These are phyloP conservation scores for Ailanthus altissimus DNA, from an alignment of 345 rosid species.

Conservation along the genomic window DNA sequence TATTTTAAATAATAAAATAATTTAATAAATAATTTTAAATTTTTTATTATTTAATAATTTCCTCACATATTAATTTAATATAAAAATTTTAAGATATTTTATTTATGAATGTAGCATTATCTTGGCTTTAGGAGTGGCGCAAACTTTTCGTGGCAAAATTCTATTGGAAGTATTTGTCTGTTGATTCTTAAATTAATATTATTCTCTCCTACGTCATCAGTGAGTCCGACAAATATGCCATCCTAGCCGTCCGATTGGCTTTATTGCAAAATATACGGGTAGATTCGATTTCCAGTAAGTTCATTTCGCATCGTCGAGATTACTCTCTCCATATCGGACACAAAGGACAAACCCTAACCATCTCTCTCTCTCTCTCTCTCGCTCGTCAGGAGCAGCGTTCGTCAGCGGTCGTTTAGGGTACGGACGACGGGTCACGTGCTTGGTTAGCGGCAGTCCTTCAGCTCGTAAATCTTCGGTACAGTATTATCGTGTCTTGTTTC, in stretches of 20 bases:
- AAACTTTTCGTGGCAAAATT: background rate
- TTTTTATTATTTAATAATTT: too few relatives aligned
- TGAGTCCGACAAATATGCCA: background rate
- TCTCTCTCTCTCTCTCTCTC: background rate
- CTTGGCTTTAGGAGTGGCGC: too few relatives aligned
- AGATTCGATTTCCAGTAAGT: background rate
- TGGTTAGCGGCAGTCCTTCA: conserved; percentile 9
- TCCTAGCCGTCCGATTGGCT: conserved; percentile 2
- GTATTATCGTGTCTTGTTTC: background rate
- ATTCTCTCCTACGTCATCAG: too few relatives aligned
- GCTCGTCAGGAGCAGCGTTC: background rate
- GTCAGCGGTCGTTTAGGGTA: background rate
- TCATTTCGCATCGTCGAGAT: background rate
- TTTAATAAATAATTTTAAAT: too few relatives aligned
- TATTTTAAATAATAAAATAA: too few relatives aligned
- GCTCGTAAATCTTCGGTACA: conserved; percentile 30
- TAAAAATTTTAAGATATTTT: too few relatives aligned
- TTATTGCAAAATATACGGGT: background rate
- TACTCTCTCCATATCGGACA: background rate
- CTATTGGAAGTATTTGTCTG: background rate
- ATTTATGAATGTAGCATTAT: too few relatives aligned
- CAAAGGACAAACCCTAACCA: background rate
- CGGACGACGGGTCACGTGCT: background rate
- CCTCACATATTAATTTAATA: too few relatives aligned
- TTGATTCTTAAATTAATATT: too few relatives aligned